Evolutionary conservation across 371 early-diverging fungal genomes (phyloP).

Genomic region (Mucor circinelloides): DNA sequence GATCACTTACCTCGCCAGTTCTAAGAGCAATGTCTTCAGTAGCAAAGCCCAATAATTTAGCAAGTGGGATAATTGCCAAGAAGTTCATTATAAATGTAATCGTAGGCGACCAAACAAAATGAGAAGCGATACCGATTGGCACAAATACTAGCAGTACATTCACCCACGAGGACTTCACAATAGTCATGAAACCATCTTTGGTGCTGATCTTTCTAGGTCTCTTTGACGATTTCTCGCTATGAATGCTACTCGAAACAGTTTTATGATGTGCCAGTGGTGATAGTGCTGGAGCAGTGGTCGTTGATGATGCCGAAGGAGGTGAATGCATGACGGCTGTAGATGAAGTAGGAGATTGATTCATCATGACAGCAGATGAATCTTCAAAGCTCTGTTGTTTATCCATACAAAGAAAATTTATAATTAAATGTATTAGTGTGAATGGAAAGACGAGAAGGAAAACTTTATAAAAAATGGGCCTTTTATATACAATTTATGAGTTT

Average conservation of each 20-base stretch:
- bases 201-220: slow-evolving; percentile 8
- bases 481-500: neutral
- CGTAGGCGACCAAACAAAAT: slow-evolving; percentile 64
- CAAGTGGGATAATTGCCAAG: slow-evolving; percentile 86
- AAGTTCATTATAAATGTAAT: slow-evolving; percentile 83
- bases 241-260: neutral
- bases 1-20: slow-evolving; percentile 51
- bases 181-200: slow-evolving; percentile 38
- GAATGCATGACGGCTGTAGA: neutral
- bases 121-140: slow-evolving; percentile 77
- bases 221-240: neutral
- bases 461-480: neutral
- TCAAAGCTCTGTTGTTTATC: slow-evolving; percentile 3
- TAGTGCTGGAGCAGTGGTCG: neutral
- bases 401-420: neutral
- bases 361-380: neutral
- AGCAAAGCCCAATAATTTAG: slow-evolving; percentile 61
- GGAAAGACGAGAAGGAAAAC: slow-evolving; percentile 1
- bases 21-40: slow-evolving; percentile 74
- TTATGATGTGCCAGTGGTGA: neutral
- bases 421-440: neutral
- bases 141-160: slow-evolving; percentile 73
- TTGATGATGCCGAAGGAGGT: neutral
- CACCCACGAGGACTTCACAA: slow-evolving; percentile 60
- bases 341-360: neutral